Evolutionary conservation across 805 yeast genomes (phyloP).

Genomic region (Myxozyma geophila): DNA sequence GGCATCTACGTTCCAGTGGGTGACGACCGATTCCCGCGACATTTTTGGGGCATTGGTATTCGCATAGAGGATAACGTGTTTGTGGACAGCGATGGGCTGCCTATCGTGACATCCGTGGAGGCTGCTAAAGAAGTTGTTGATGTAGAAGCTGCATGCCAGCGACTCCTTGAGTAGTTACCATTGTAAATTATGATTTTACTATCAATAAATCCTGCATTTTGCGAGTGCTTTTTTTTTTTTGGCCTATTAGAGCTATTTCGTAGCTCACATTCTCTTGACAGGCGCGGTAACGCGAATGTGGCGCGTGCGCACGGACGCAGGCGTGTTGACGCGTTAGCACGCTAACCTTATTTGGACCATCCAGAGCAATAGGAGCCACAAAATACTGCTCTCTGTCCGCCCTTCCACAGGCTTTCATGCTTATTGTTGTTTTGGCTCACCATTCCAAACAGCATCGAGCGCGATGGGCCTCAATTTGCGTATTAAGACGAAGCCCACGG

Average conservation of each 20-base stretch:
- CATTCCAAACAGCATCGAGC: not conserved
- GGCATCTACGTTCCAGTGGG: slow-evolving; percentile 86
- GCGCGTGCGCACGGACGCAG: slow-evolving; percentile 6
- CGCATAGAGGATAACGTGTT: slow-evolving; percentile 94
- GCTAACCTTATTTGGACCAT: not conserved
- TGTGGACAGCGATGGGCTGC: slow-evolving; percentile 62
- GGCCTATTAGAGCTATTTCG: no score
- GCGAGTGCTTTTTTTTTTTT: no score
- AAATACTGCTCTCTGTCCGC: not conserved
- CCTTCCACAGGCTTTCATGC: not conserved
- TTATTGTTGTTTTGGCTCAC: not conserved
- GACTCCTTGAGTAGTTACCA: slow-evolving; percentile 7
- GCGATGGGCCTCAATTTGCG: slow-evolving; percentile 14
- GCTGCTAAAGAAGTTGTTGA: slow-evolving; percentile 87
- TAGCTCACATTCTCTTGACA: no score
- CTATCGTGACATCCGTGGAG: slow-evolving; percentile 68
- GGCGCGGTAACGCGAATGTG: not conserved
- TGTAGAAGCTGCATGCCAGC: slow-evolving; percentile 66
- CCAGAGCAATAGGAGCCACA: not conserved
- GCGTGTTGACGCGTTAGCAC: not conserved
- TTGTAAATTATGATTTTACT: no score
- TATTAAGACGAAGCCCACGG: not conserved
- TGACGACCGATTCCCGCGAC: slow-evolving; percentile 69
- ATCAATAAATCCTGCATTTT: not conserved
- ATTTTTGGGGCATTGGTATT: slow-evolving; percentile 86